A percentile compares a stretch with the other conserved stretches of the same genome.
Conservation (phyloP, 805 yeast species). For the Cephaloascus albidus region DNA sequence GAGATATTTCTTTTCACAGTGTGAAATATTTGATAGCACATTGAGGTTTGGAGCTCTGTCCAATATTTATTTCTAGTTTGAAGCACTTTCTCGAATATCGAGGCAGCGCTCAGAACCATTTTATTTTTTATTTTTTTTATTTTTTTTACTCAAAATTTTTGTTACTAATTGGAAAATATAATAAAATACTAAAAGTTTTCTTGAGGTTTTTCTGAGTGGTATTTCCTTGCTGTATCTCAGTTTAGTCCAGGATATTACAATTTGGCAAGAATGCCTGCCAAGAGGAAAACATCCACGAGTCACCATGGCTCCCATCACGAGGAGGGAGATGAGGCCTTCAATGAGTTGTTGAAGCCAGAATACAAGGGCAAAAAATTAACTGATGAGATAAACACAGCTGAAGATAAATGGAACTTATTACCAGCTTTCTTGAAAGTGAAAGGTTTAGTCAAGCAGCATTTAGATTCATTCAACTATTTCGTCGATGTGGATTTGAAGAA, state of each 20-base stretch:
- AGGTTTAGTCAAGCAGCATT: constrained; percentile 93
- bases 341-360: constrained; percentile 67
- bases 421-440: constrained; percentile 96
- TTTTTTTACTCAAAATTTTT: no score
- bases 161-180: no score
- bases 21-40: neutral
- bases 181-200: no score
- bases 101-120: no score
- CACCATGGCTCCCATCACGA: constrained; percentile 2
- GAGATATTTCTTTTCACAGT: neutral
- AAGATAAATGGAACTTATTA: constrained; percentile 92
- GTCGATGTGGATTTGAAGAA: constrained; percentile 90
- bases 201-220: no score
- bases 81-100: no score
- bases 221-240: no score
- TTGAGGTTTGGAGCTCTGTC: neutral
- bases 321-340: constrained; percentile 52
- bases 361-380: constrained; percentile 82
- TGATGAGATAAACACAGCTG: constrained; percentile 84
- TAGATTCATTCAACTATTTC: constrained; percentile 96
- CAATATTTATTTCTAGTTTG: no score
- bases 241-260: no score
- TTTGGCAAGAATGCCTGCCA: constrained; percentile 1
- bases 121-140: no score
- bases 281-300: constrained; percentile 1